A percentile compares a stretch with the other conserved stretches of the same genome.
Evolutionary conservation across 768 basidiomycete species (phyloP).

Genomic region (Phlegmacium glaucopus): DNA sequence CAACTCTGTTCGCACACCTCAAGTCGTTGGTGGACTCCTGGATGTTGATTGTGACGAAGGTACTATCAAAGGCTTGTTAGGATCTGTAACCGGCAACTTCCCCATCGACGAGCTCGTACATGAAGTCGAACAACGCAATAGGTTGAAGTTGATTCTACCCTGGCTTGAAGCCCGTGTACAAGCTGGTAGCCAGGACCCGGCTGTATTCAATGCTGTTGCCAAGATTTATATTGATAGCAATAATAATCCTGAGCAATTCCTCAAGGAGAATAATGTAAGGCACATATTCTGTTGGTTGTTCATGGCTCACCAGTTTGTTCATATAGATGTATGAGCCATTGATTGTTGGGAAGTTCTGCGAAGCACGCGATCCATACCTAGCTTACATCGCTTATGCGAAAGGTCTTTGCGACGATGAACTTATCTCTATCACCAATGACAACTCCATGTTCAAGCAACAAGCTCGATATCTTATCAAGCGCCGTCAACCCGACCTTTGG

Average conservation of each 20-base stretch:
- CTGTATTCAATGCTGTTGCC: slow-evolving; percentile 95
- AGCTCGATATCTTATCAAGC: slow-evolving; percentile 95
- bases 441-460: slow-evolving; percentile 99
- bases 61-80: slow-evolving; percentile 91
- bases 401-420: slow-evolving; percentile 97
- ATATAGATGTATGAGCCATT: slow-evolving; percentile 90
- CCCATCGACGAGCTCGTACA: slow-evolving; percentile 97
- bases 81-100: slow-evolving; percentile 94
- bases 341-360: slow-evolving; percentile 98
- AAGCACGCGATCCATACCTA: slow-evolving; percentile 95
- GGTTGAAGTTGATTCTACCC: slow-evolving; percentile 94
- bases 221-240: slow-evolving; percentile 99
- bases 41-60: slow-evolving; percentile 98
- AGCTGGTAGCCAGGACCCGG: slow-evolving; percentile 89
- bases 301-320: slow-evolving; percentile 8
- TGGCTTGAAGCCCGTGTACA: slow-evolving; percentile 95
- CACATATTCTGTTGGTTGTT: background rate
- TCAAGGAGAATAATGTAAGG: slow-evolving; percentile 97
- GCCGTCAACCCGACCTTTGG: slow-evolving; percentile 95
- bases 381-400: slow-evolving; percentile 99
- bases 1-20: slow-evolving; percentile 95
- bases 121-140: slow-evolving; percentile 94
- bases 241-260: slow-evolving; percentile 95
- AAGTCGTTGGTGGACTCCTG: slow-evolving; percentile 93
- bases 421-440: slow-evolving; percentile 95